These are phyloP conservation scores for Primulina eburnea DNA, from an alignment of 257 asterid species.

Conservation along the genomic window DNA sequence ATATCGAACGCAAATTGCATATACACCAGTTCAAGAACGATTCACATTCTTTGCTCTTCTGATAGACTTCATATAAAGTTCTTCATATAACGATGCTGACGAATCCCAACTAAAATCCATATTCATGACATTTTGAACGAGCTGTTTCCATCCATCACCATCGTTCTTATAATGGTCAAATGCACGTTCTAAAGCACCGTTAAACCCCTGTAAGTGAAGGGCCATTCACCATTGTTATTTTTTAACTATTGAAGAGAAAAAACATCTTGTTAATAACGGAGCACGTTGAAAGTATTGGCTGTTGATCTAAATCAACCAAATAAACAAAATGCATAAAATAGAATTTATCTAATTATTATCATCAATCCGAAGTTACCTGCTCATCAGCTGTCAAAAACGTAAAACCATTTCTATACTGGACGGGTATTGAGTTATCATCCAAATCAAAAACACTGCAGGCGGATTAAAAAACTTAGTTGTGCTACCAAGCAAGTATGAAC, in stretches of 20 bases:
- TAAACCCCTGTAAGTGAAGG: slow-evolving; percentile 53
- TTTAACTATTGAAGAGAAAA: slow-evolving; percentile 5
- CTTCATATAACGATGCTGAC: slow-evolving; percentile 77
- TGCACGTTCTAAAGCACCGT: slow-evolving; percentile 72
- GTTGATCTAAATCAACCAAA: not conserved
- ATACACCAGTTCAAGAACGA: slow-evolving; percentile 28
- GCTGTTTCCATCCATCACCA: slow-evolving; percentile 60
- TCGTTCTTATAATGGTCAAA: slow-evolving; percentile 51
- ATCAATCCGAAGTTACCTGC: slow-evolving; percentile 43
- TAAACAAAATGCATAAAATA: slow-evolving; percentile 2
- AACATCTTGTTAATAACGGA: not conserved
- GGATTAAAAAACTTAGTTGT: slow-evolving; percentile 20
- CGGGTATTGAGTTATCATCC: slow-evolving; percentile 72
- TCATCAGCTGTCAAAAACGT: slow-evolving; percentile 78
- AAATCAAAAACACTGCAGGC: slow-evolving; percentile 83
- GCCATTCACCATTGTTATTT: slow-evolving; percentile 10
- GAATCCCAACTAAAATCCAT: slow-evolving; percentile 93
- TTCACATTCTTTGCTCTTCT: slow-evolving; percentile 56
- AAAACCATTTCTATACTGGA: slow-evolving; percentile 81
- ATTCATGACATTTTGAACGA: slow-evolving; percentile 75
- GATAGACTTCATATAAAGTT: slow-evolving; percentile 69
- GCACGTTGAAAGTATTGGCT: not conserved
- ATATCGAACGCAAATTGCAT: not conserved
- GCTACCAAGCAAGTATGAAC: not conserved
- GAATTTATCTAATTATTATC: not conserved